phyloP scores from a whole-genome alignment of 495 filamentous ascomycete genomes.

The Trichoderma virens region DNA sequence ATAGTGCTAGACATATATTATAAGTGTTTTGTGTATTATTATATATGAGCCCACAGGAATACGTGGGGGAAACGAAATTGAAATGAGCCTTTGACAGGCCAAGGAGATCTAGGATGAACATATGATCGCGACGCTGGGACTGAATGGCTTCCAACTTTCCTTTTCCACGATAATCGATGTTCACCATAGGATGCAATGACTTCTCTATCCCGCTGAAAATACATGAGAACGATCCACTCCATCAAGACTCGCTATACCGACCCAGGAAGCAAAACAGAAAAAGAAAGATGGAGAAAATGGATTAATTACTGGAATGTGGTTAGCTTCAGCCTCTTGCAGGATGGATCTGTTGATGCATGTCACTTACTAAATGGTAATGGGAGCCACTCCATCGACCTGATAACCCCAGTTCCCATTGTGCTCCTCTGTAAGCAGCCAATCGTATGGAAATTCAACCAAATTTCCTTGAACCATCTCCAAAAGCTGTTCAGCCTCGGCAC shows the following conservation, averaged over 20 bases:
- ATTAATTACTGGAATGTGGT: constrained; percentile 3
- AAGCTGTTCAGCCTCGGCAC: constrained; percentile 67
- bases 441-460: constrained; percentile 86
- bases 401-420: constrained; percentile 94
- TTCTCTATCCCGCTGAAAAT: neutral
- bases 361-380: constrained; percentile 94
- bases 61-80: too few relatives aligned
- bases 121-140: neutral
- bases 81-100: neutral
- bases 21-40: neutral
- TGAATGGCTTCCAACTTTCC: neutral
- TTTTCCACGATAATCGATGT: neutral
- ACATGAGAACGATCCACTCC: neutral
- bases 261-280: neutral
- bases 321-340: neutral
- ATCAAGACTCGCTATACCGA: neutral
- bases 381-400: constrained; percentile 89
- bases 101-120: neutral
- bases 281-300: neutral
- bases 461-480: constrained; percentile 78
- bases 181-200: neutral
- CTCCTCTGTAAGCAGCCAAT: constrained; percentile 90
- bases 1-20: neutral
- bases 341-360: neutral
- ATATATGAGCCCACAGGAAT: neutral